These are phyloP conservation scores for Mucor indicus DNA, from an alignment of 371 early-diverging fungal genomes.

Conservation along the genomic window DNA sequence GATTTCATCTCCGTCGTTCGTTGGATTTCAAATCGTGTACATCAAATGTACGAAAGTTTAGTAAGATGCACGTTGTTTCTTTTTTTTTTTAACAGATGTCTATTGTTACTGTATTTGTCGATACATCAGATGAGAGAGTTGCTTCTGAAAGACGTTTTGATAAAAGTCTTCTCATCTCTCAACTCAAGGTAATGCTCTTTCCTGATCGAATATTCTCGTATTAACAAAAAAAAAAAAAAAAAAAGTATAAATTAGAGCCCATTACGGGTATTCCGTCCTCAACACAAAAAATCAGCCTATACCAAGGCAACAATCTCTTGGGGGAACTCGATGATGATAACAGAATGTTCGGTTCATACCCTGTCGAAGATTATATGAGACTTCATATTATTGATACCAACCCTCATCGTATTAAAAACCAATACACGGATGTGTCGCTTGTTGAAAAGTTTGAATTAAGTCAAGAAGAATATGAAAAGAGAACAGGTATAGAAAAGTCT, in stretches of 20 bases:
- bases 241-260: slow-evolving; percentile 79
- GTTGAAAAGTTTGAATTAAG: slow-evolving; percentile 92
- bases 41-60: too few relatives aligned
- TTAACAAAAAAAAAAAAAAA: background rate
- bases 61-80: background rate
- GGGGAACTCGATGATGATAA: slow-evolving; percentile 64
- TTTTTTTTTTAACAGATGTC: slow-evolving; percentile 35
- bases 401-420: slow-evolving; percentile 63
- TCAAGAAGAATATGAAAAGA: slow-evolving; percentile 83
- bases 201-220: background rate
- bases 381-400: slow-evolving; percentile 70
- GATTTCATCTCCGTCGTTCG: too few relatives aligned
- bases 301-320: slow-evolving; percentile 56
- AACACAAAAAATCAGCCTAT: slow-evolving; percentile 66
- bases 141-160: slow-evolving; percentile 79
- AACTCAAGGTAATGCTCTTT: slow-evolving; percentile 60
- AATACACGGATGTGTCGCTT: slow-evolving; percentile 82
- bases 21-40: too few relatives aligned
- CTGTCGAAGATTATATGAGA: slow-evolving; percentile 78
- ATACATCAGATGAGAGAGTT: slow-evolving; percentile 55
- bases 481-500: slow-evolving; percentile 51
- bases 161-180: slow-evolving; percentile 65
- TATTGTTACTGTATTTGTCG: slow-evolving; percentile 76
- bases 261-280: slow-evolving; percentile 85
- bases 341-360: slow-evolving; percentile 84